A percentile compares a stretch with the other conserved stretches of the same genome.
phyloP scores from a whole-genome alignment of 2,329 filamentous ascomycete genomes.

The Cladorrhinum sp. region DNA sequence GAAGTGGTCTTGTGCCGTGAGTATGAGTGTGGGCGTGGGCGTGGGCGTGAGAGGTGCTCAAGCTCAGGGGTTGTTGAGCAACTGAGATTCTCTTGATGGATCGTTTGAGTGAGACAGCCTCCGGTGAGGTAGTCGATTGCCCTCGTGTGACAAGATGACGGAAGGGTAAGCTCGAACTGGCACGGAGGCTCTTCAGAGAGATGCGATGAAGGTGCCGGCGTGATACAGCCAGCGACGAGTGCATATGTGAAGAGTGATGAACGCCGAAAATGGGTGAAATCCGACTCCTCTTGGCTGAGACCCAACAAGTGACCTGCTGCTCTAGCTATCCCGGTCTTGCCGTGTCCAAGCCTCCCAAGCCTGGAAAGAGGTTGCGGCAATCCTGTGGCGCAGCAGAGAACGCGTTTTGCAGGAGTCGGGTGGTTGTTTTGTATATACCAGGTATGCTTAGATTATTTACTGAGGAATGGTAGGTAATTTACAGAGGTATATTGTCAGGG shows the following conservation, averaged over 20 bases:
- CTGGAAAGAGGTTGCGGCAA: neutral
- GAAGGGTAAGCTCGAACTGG: neutral
- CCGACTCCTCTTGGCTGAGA: neutral
- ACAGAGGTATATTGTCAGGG: neutral
- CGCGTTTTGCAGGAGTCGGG: neutral
- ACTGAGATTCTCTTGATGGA: neutral
- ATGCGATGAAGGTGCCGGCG: neutral
- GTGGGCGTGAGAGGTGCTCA: neutral
- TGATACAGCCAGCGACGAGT: neutral
- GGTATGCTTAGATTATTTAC: neutral
- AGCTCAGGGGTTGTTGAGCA: neutral
- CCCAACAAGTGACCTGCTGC: neutral
- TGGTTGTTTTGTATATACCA: neutral
- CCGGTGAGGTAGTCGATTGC: neutral
- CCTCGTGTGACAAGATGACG: neutral
- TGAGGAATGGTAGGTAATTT: neutral
- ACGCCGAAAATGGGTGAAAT: neutral
- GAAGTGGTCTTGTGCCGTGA: constrained; percentile 3
- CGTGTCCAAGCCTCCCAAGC: constrained; percentile 4
- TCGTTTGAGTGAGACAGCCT: neutral
- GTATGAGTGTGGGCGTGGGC: too few species aligned
- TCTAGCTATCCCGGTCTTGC: constrained; percentile 12
- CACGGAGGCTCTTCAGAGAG: neutral
- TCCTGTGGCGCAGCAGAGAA: neutral
- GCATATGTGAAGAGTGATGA: neutral